These are phyloP conservation scores for Ramaria rubella DNA, from an alignment of 768 basidiomycete genomes.

Conservation along the genomic window DNA sequence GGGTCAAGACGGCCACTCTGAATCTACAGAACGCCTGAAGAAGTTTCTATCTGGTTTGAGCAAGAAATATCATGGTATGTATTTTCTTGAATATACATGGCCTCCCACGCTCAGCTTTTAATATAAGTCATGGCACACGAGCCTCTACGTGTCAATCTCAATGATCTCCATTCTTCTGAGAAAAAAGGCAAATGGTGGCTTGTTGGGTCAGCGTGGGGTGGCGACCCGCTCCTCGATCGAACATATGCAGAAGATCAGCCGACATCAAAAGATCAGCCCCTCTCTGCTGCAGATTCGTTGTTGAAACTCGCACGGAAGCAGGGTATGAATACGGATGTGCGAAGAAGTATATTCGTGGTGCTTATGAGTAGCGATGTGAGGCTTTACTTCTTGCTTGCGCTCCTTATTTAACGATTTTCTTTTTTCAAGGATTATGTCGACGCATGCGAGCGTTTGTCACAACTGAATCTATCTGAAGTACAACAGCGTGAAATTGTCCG, in stretches of 20 bases:
- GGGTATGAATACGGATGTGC: constrained; percentile 98
- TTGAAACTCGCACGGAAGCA: constrained; percentile 84
- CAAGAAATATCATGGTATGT: constrained; percentile 70
- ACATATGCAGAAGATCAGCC: constrained; percentile 21
- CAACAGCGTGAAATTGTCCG: constrained; percentile 95
- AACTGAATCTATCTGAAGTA: constrained; percentile 75
- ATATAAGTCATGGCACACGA: constrained; percentile 73
- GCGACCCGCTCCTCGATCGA: constrained; percentile 80
- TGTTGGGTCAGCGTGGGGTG: constrained; percentile 93
- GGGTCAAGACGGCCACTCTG: constrained; percentile 62
- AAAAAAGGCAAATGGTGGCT: constrained; percentile 98
- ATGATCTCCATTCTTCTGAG: constrained; percentile 78
- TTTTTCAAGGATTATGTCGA: constrained; percentile 85
- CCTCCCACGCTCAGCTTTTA: too few relatives aligned
- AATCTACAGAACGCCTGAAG: constrained; percentile 80
- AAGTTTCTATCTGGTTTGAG: constrained; percentile 71
- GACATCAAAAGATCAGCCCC: constrained; percentile 22
- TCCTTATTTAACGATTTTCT: neutral
- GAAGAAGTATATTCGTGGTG: constrained; percentile 85
- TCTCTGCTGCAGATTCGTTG: constrained; percentile 34
- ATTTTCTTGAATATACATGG: neutral
- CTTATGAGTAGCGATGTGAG: constrained; percentile 93
- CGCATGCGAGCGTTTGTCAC: constrained; percentile 83
- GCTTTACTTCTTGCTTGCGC: constrained; percentile 8
- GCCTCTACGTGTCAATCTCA: constrained; percentile 75